Evolutionary conservation across 176 grass and related monocot species (phyloP).

Genomic region (Neostapfia colusana): DNA sequence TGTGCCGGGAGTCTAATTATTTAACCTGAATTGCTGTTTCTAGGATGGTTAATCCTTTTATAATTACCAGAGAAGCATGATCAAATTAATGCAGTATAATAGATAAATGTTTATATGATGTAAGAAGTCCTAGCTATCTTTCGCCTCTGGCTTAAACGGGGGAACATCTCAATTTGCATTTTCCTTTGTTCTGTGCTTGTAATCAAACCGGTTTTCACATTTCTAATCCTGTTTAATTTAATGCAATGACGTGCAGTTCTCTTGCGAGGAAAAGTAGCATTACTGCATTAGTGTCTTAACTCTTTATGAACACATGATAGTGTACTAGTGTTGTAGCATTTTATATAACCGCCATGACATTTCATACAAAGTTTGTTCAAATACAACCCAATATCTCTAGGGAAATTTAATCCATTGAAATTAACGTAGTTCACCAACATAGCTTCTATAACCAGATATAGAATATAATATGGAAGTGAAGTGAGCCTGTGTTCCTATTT

Average conservation of each 20-base stretch:
- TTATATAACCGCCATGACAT: neutral
- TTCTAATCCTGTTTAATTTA: neutral
- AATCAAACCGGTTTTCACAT: neutral
- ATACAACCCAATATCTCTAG: neutral
- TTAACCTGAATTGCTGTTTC: neutral
- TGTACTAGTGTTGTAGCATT: neutral
- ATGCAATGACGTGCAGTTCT: no score
- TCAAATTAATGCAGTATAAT: neutral
- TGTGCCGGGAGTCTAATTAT: slow-evolving; percentile 4
- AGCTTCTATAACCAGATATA: neutral
- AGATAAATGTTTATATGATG: neutral
- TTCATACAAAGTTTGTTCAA: neutral
- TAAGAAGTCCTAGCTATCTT: neutral
- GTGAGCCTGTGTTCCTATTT: neutral
- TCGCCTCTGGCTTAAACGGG: neutral
- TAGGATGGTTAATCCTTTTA: neutral
- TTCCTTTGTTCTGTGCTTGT: neutral
- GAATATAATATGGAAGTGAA: slow-evolving; percentile 27
- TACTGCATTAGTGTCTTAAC: no score
- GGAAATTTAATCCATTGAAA: neutral
- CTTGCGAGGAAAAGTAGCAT: no score
- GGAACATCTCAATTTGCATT: neutral
- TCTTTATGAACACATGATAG: neutral
- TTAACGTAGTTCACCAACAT: neutral
- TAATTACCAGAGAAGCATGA: neutral